phyloP scores from a whole-genome alignment of 1,284 basidiomycete genomes.

The Anthracocystis panici-leucophaei region DNA sequence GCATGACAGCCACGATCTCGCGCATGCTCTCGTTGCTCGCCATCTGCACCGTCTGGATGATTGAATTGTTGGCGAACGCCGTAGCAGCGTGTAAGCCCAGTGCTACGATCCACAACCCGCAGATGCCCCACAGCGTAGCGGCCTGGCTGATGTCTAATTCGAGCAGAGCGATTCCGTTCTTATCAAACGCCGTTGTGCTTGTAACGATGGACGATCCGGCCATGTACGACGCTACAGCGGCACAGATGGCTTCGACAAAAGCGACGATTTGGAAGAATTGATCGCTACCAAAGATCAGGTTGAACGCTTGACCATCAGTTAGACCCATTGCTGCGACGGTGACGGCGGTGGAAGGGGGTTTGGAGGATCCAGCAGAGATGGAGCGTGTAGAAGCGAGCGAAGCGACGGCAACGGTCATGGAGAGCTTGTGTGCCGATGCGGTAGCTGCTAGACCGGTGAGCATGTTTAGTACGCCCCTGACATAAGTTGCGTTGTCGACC shows the following conservation, averaged over 20 bases:
- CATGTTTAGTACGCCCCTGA: constrained; percentile 48
- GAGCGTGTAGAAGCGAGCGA: constrained; percentile 23
- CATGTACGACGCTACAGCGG: constrained; percentile 46
- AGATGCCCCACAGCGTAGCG: constrained; percentile 49
- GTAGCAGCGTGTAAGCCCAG: constrained; percentile 35
- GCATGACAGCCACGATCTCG: constrained; percentile 50
- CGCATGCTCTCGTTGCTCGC: constrained; percentile 44
- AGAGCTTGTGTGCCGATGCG: constrained; percentile 48
- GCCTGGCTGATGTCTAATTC: constrained; percentile 49
- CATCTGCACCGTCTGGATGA: constrained; percentile 40
- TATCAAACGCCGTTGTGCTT: constrained; percentile 15
- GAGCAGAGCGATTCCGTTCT: constrained; percentile 23
- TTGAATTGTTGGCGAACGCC: constrained; percentile 45
- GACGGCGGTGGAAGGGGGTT: constrained; percentile 25
- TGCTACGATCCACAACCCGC: constrained; percentile 43
- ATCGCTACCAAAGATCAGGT: constrained; percentile 46
- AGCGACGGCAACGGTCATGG: constrained; percentile 47
- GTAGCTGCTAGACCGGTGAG: constrained; percentile 43
- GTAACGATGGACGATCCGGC: constrained; percentile 36
- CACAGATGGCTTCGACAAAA: constrained; percentile 47
- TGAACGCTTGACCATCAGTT: constrained; percentile 34
- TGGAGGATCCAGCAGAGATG: constrained; percentile 13
- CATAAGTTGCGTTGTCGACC: constrained; percentile 41
- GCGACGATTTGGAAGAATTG: constrained; percentile 48
- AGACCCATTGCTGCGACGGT: constrained; percentile 39